Percentiles rank a stretch among this genome's conserved stretches.
Conservation (phyloP, 495 filamentous ascomycete genomes). For the Podospora conica region DNA sequence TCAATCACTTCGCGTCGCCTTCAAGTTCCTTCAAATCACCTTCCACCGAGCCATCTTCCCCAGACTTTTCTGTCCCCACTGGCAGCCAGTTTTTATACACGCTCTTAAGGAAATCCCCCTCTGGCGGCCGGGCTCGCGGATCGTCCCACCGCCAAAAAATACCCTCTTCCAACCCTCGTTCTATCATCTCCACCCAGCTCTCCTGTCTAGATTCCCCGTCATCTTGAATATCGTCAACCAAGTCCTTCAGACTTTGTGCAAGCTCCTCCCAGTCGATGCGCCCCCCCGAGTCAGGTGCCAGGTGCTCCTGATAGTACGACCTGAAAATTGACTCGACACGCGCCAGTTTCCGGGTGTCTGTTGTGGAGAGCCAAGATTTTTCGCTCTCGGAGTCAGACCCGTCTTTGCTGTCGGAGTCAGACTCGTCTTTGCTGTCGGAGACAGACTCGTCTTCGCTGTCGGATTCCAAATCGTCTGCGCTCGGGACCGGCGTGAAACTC, state of each 20-base stretch:
- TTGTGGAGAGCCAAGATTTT: too few species aligned
- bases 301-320: too few species aligned
- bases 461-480: too few species aligned
- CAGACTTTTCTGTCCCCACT: neutral
- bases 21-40: neutral
- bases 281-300: neutral
- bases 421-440: too few species aligned
- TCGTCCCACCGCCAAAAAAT: neutral
- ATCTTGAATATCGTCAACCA: neutral
- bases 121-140: slow-evolving; percentile 4
- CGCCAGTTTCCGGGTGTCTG: too few species aligned
- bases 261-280: neutral
- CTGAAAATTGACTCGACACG: too few species aligned
- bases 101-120: neutral
- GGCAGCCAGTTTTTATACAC: neutral
- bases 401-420: too few species aligned
- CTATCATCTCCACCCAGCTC: neutral
- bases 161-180: neutral
- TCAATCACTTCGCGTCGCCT: too few species aligned
- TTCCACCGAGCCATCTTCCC: neutral
- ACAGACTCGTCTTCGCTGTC: too few species aligned
- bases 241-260: neutral
- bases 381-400: too few species aligned
- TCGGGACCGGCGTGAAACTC: too few species aligned
- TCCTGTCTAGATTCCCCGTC: neutral